phyloP scores from a whole-genome alignment of 2,329 filamentous ascomycete species.

The Volutella citrinella region DNA sequence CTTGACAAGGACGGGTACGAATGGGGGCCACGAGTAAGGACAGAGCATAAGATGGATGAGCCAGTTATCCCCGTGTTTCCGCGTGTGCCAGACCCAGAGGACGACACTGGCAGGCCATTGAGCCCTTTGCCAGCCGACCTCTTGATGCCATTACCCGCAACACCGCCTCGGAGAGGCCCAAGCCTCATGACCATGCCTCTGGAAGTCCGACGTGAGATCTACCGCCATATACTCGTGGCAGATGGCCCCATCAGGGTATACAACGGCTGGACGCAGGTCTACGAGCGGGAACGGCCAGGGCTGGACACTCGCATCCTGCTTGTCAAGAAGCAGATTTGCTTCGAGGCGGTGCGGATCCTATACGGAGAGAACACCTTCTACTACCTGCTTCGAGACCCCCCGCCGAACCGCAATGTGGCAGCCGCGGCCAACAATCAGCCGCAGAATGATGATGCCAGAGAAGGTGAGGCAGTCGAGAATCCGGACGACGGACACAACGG shows the following conservation, averaged over 20 bases:
- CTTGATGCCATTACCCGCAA: too few relatives aligned
- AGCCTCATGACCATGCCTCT: constrained; percentile 23
- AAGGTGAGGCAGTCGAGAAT: too few relatives aligned
- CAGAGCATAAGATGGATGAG: too few relatives aligned
- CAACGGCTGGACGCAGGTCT: constrained; percentile 32
- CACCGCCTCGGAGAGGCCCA: too few relatives aligned
- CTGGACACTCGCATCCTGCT: constrained; percentile 37
- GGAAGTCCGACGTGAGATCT: constrained; percentile 31
- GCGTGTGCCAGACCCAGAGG: too few relatives aligned
- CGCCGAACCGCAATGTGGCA: constrained; percentile 9
- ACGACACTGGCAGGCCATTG: too few relatives aligned
- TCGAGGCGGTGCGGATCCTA: constrained; percentile 39
- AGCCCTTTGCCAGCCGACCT: too few relatives aligned
- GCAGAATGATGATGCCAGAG: not conserved
- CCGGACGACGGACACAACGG: constrained; percentile 14
- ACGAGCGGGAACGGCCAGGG: constrained; percentile 22
- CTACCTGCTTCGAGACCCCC: constrained; percentile 42
- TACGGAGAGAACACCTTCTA: constrained; percentile 48
- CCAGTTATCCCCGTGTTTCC: too few relatives aligned
- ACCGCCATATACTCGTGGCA: constrained; percentile 29
- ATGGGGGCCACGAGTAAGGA: too few relatives aligned
- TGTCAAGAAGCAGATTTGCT: constrained; percentile 30
- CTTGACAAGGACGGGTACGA: too few relatives aligned
- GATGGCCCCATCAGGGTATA: constrained; percentile 31
- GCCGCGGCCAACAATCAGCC: constrained; percentile 13